Evolutionary conservation across 352 stramenopile genomes (phyloP).

Genomic region (Phytophthora fragariae): DNA sequence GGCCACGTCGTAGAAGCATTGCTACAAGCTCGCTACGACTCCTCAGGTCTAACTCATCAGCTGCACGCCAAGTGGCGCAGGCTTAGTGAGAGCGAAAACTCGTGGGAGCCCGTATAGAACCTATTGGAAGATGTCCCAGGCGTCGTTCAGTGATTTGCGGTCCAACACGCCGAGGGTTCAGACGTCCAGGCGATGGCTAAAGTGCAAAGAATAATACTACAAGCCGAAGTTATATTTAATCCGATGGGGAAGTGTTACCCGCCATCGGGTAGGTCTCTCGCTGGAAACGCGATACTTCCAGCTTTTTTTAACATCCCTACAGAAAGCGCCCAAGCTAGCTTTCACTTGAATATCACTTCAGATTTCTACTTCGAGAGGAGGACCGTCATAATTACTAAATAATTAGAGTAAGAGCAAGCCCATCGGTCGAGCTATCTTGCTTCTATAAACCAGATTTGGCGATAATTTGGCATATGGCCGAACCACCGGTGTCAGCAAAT

Average conservation of each 20-base stretch:
- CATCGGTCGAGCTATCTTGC: too few species aligned
- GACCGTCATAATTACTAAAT: too few species aligned
- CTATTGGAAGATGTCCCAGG: neutral
- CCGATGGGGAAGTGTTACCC: neutral
- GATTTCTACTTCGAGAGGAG: conserved; percentile 2
- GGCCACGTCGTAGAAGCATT: neutral
- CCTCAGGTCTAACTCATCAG: neutral
- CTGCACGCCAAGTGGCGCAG: neutral
- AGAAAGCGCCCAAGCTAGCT: neutral
- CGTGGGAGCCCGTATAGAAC: neutral
- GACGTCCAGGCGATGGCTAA: neutral
- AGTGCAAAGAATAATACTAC: neutral
- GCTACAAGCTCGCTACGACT: neutral
- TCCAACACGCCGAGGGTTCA: neutral
- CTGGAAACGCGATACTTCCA: neutral
- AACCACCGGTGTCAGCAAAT: too few species aligned
- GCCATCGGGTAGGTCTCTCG: neutral
- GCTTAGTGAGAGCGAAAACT: neutral
- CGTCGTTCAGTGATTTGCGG: neutral
- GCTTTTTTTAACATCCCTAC: neutral
- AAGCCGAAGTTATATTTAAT: neutral
- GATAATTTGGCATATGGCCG: too few species aligned
- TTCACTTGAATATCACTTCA: neutral
- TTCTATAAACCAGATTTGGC: too few species aligned
- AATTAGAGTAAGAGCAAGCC: too few species aligned